Percentiles rank a stretch among this genome's conserved stretches.
These are phyloP conservation scores for Globisporangium spiculum DNA, from an alignment of 352 stramenopile species.

Conservation along the genomic window DNA sequence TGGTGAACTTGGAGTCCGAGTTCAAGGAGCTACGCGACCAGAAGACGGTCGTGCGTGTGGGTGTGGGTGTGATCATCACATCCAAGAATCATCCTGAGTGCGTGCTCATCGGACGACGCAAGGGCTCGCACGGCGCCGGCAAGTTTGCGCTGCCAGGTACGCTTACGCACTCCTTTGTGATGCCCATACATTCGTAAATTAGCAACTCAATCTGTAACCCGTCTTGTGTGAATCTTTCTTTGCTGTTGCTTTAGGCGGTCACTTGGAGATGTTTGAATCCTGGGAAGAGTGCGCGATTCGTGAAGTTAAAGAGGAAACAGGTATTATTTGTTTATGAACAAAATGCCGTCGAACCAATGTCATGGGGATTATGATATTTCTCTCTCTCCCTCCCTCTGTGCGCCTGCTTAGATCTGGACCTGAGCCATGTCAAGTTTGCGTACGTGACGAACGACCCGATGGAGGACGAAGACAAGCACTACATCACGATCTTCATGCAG, in stretches of 20 bases:
- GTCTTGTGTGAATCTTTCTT: not conserved
- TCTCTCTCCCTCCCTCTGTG: not conserved
- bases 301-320: slow-evolving; percentile 82
- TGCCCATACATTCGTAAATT: not conserved
- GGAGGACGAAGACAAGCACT: slow-evolving; percentile 79
- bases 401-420: slow-evolving; percentile 44
- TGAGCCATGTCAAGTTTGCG: slow-evolving; percentile 49
- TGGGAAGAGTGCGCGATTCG: slow-evolving; percentile 77
- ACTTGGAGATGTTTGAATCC: slow-evolving; percentile 82
- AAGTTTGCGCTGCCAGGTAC: slow-evolving; percentile 71
- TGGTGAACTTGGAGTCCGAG: slow-evolving; percentile 52
- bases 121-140: slow-evolving; percentile 72
- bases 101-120: slow-evolving; percentile 70
- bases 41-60: slow-evolving; percentile 66
- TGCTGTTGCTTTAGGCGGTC: slow-evolving; percentile 31
- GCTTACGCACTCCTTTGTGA: not conserved
- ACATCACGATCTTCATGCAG: slow-evolving; percentile 87
- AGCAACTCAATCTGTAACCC: not conserved
- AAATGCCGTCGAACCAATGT: no score
- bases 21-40: slow-evolving; percentile 59
- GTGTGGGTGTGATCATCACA: slow-evolving; percentile 72
- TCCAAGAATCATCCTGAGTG: slow-evolving; percentile 60
- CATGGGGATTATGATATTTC: not conserved
- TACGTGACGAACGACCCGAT: slow-evolving; percentile 84
- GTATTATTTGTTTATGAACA: slow-evolving; percentile 17